Evolutionary conservation across 768 basidiomycete genomes (phyloP).

Genomic region (Agrocybe praecox): DNA sequence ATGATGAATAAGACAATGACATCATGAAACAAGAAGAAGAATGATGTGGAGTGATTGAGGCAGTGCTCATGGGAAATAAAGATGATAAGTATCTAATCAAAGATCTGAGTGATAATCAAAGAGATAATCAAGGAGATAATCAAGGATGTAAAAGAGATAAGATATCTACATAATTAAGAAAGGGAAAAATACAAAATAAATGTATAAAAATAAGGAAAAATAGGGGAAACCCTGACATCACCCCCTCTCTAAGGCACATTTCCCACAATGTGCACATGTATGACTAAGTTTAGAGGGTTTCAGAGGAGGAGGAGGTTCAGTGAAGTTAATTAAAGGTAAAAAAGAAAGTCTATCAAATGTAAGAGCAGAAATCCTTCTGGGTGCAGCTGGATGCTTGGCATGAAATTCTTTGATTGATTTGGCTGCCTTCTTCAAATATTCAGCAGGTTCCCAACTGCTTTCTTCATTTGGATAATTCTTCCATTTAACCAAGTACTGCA

Average conservation of each 20-base stretch:
- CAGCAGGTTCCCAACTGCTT: conserved; percentile 2
- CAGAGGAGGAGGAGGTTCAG: neutral
- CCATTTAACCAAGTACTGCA: conserved; percentile 13
- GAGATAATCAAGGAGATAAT: too few relatives aligned
- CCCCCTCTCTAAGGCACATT: conserved; percentile 2
- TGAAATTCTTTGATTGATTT: neutral
- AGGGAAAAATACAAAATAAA: too few relatives aligned
- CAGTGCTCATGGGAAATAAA: too few relatives aligned
- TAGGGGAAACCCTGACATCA: neutral
- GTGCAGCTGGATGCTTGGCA: neutral
- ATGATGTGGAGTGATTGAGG: too few relatives aligned
- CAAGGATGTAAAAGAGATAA: too few relatives aligned
- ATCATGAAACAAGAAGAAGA: too few relatives aligned
- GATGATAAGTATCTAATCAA: neutral
- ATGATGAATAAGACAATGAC: too few relatives aligned
- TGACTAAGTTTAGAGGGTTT: neutral
- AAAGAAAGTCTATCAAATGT: conserved; percentile 4
- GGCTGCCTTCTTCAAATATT: neutral
- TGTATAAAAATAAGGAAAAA: too few relatives aligned
- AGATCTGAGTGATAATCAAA: too few relatives aligned
- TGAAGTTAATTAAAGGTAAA: neutral
- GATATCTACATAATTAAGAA: too few relatives aligned
- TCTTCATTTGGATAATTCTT: conserved; percentile 5
- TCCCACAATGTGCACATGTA: conserved; percentile 1
- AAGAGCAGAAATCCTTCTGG: conserved; percentile 2